Base-by-base conservation (phyloP, 306 rosid genomes). In the Quercus bicolor region DNA sequence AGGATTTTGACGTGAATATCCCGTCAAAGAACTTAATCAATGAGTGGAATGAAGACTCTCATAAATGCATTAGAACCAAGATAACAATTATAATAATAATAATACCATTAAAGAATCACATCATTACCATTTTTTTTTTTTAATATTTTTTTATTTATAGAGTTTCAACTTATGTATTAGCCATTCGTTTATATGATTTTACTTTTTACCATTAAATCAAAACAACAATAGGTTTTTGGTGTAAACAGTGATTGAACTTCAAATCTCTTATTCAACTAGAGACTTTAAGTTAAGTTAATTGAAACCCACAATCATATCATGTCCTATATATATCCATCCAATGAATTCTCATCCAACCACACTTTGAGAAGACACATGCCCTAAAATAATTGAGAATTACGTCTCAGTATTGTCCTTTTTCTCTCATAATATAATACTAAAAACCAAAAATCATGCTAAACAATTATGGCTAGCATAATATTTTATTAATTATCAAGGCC, bases 321-420 rank as follows among this genome's bases (percentile, higher is more conserved):
- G 6, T 52, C 2, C 9, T 6, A 6, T 14, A 26, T 21, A 21
- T 48, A 6, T 18, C 45, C 3, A 43, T 62, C 21, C 12, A 64
- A 31, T 0, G 26, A 64, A 77, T 79, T 78, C 78, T 77, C 72
- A 75, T 80, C 78, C 85, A 70, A 81, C 84, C 86, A 76, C 73
- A 79, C 19, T 57, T 68, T 75, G 84, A 84, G 75, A 70, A 28
- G 77, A 86, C 90, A 79, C 54, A 83, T 84, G 93, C 86, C 75
- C 56, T 19, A 68, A 75, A 85, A 84, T 55, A 73, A 70, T 80
- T 61, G 21, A 82, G 85, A 52, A 85, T 79, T 81, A 81, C 43
- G 59, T 34, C 70, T 52, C 73, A 66, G 34, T 19, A 43, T 77
- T 72, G 69, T 53, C 64, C 52, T 70, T 16, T 40, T 70, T 43